phyloP scores from a whole-genome alignment of 768 basidiomycete genomes.

The Termitomyces sp. region DNA sequence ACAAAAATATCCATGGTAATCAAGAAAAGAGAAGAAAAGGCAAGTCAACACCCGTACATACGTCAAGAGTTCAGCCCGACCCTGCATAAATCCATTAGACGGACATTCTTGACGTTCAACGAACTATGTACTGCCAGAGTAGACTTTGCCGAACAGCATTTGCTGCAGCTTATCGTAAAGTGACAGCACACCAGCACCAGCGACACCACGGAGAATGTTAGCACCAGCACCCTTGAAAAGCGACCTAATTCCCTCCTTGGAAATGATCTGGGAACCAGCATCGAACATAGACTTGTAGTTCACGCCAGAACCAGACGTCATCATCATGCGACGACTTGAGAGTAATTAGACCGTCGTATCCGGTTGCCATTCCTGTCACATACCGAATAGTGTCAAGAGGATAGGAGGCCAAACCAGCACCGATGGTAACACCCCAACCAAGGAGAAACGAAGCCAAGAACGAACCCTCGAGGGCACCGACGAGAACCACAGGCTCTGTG shows the following conservation, averaged over 20 bases:
- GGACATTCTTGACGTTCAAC: neutral
- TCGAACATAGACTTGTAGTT: conserved; percentile 99
- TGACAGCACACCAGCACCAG: conserved; percentile 99
- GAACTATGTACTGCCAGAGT: conserved; percentile 76
- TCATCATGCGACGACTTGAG: conserved; percentile 99
- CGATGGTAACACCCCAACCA: conserved; percentile 99
- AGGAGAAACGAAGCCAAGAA: conserved; percentile 97
- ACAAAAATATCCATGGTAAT: neutral
- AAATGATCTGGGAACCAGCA: conserved; percentile 86
- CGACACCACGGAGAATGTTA: conserved; percentile 97
- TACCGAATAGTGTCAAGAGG: conserved; percentile 90
- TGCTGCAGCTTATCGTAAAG: conserved; percentile 98
- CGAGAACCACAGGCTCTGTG: conserved; percentile 93
- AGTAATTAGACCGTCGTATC: conserved; percentile 18
- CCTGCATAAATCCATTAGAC: conserved; percentile 24
- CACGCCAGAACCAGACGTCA: conserved; percentile 93
- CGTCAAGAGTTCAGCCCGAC: conserved; percentile 39
- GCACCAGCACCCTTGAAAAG: conserved; percentile 99
- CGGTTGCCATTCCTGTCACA: conserved; percentile 10
- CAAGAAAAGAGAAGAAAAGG: neutral
- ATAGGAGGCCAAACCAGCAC: conserved; percentile 98
- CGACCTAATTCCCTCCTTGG: conserved; percentile 93
- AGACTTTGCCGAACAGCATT: conserved; percentile 97
- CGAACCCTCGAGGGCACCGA: conserved; percentile 91
- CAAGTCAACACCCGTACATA: neutral